These are phyloP conservation scores for Colletotrichum cuscutae DNA, from an alignment of 2,329 filamentous ascomycete species.

Conservation along the genomic window DNA sequence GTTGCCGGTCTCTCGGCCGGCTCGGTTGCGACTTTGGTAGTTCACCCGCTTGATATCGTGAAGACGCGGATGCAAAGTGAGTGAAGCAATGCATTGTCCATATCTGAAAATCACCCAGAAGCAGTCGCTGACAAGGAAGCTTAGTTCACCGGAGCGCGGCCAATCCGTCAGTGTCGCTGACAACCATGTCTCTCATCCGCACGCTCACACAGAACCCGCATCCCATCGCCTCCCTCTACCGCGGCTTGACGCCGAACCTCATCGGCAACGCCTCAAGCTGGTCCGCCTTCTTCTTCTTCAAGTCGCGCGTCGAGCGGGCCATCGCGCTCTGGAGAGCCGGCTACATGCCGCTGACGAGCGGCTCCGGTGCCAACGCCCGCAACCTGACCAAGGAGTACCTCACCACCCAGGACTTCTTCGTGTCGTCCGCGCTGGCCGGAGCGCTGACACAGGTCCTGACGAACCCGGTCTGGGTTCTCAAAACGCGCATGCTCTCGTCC, in stretches of 20 bases:
- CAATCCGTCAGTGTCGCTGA: slow-evolving; percentile 51
- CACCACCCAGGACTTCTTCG: slow-evolving; percentile 79
- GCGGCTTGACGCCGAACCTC: slow-evolving; percentile 89
- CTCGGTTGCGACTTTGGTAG: slow-evolving; percentile 83
- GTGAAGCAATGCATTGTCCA: neutral
- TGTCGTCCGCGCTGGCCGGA: slow-evolving; percentile 77
- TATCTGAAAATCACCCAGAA: neutral
- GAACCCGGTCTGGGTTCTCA: slow-evolving; percentile 98
- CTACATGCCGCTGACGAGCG: slow-evolving; percentile 26
- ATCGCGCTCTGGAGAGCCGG: slow-evolving; percentile 48
- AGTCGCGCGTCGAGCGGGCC: slow-evolving; percentile 63
- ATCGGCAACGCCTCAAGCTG: slow-evolving; percentile 91
- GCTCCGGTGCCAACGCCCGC: slow-evolving; percentile 35
- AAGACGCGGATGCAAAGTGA: slow-evolving; percentile 94
- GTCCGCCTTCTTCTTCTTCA: slow-evolving; percentile 91
- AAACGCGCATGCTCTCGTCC: slow-evolving; percentile 94
- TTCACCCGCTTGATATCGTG: slow-evolving; percentile 94
- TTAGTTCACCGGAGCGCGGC: slow-evolving; percentile 62
- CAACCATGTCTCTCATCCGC: slow-evolving; percentile 64
- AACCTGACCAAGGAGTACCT: slow-evolving; percentile 51
- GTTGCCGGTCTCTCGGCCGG: slow-evolving; percentile 92
- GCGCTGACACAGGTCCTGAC: slow-evolving; percentile 83
- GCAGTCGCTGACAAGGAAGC: neutral
- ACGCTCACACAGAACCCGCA: slow-evolving; percentile 60
- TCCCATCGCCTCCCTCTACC: slow-evolving; percentile 79